phyloP scores from a whole-genome alignment of 176 grass and related monocot genomes.

The Melocanna baccifera region DNA sequence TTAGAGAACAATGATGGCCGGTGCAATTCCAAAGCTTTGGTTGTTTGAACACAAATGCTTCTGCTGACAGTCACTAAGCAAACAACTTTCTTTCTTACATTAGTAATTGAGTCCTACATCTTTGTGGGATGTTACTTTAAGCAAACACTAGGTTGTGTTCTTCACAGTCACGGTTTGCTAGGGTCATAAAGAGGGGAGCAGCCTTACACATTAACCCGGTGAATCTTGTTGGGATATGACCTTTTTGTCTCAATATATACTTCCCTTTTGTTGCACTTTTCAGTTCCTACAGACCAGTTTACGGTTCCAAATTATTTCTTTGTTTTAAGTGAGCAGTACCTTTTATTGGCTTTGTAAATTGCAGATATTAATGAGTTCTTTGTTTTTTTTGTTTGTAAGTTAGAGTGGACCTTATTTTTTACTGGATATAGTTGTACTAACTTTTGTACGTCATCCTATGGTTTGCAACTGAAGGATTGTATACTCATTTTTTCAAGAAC shows the following conservation, averaged over 20 bases:
- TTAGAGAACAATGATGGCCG: background rate
- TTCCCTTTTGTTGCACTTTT: background rate
- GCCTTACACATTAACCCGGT: background rate
- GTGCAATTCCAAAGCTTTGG: background rate
- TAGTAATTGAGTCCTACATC: background rate
- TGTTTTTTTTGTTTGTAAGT: background rate
- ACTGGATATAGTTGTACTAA: background rate
- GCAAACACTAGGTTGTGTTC: background rate
- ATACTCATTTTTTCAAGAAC: background rate
- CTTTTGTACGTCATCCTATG: background rate
- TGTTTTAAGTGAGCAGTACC: background rate
- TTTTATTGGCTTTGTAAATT: slow-evolving; percentile 9
- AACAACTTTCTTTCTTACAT: background rate
- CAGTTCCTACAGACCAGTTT: background rate
- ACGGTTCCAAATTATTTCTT: background rate
- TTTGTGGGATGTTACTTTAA: background rate
- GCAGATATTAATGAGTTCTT: background rate
- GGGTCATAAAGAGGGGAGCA: background rate
- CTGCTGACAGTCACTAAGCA: background rate
- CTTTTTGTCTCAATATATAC: background rate
- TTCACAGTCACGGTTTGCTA: background rate
- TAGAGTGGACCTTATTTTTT: background rate
- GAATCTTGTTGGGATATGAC: background rate
- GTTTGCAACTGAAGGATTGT: background rate
- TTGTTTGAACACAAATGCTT: background rate